phyloP scores from a whole-genome alignment of 176 grass and related monocot genomes.

The Leersia perrieri region DNA sequence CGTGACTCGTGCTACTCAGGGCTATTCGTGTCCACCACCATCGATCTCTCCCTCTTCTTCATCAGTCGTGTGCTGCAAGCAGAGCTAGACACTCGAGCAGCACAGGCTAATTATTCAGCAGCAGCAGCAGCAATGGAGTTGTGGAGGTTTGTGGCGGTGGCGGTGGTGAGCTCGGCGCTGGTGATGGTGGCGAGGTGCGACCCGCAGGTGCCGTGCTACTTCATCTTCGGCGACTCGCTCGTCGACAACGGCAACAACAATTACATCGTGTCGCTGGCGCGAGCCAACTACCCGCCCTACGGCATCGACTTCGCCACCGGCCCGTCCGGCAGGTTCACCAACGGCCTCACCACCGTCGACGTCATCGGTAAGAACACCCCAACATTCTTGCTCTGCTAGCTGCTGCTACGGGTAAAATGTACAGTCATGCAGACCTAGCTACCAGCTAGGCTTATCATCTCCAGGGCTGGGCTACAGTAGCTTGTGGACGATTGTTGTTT shows the following conservation, averaged over 20 bases:
- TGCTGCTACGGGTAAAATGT: not conserved
- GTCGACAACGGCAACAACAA: slow-evolving; percentile 99
- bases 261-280: slow-evolving; percentile 78
- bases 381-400: not conserved
- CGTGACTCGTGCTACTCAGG: not conserved
- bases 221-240: slow-evolving; percentile 96
- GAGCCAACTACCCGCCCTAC: slow-evolving; percentile 87
- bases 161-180: slow-evolving; percentile 11
- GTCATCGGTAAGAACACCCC: slow-evolving; percentile 67
- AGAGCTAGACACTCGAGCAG: not conserved
- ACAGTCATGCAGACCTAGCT: not conserved
- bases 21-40: not conserved
- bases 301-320: slow-evolving; percentile 88
- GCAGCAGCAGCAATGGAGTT: slow-evolving; percentile 23
- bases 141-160: slow-evolving; percentile 19
- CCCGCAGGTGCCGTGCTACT: slow-evolving; percentile 93
- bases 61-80: not conserved
- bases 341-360: slow-evolving; percentile 92
- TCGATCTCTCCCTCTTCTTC: not conserved
- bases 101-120: too few relatives aligned
- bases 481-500: not conserved
- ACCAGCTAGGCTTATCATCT: too few relatives aligned
- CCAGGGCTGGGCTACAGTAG: not conserved
- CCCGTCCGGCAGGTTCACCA: slow-evolving; percentile 71
- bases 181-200: slow-evolving; percentile 38